Conservation (phyloP, 495 filamentous ascomycete species). For the Penicillium salamii region DNA sequence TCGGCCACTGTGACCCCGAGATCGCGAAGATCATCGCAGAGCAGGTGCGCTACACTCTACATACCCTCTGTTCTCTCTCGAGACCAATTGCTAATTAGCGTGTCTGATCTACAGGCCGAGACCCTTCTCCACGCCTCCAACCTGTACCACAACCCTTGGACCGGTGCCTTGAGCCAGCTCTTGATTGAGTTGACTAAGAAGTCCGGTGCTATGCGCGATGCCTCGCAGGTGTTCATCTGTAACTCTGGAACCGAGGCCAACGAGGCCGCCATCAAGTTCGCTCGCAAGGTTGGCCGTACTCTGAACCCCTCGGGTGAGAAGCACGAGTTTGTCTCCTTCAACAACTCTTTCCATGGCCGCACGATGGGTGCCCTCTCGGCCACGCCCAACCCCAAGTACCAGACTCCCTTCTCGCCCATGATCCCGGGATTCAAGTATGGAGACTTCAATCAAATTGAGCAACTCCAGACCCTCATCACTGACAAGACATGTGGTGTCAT, state of each 20-base stretch:
- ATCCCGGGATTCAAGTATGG: conserved; percentile 89
- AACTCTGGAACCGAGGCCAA: conserved; percentile 96
- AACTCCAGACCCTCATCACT: conserved; percentile 68
- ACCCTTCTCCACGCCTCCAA: conserved; percentile 89
- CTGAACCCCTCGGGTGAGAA: conserved; percentile 69
- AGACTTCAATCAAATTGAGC: conserved; percentile 74
- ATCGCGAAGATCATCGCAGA: conserved; percentile 65
- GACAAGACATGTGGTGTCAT: conserved; percentile 91
- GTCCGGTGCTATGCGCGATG: conserved; percentile 77
- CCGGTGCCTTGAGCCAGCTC: conserved; percentile 77
- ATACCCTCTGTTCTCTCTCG: neutral
- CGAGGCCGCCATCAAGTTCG: conserved; percentile 96
- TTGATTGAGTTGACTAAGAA: conserved; percentile 74
- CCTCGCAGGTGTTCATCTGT: conserved; percentile 82
- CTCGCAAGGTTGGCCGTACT: conserved; percentile 81
- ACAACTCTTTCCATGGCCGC: conserved; percentile 89
- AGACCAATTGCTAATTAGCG: conserved; percentile 15
- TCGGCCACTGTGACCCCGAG: conserved; percentile 82
- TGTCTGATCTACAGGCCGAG: conserved; percentile 48
- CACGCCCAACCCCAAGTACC: conserved; percentile 98
- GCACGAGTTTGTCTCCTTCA: conserved; percentile 82
- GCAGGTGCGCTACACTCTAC: conserved; percentile 53
- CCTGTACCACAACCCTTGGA: conserved; percentile 95
- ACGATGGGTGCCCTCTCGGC: conserved; percentile 91
- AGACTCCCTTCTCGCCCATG: conserved; percentile 92